phyloP scores from a whole-genome alignment of 768 basidiomycete species.

The Chiua virens region DNA sequence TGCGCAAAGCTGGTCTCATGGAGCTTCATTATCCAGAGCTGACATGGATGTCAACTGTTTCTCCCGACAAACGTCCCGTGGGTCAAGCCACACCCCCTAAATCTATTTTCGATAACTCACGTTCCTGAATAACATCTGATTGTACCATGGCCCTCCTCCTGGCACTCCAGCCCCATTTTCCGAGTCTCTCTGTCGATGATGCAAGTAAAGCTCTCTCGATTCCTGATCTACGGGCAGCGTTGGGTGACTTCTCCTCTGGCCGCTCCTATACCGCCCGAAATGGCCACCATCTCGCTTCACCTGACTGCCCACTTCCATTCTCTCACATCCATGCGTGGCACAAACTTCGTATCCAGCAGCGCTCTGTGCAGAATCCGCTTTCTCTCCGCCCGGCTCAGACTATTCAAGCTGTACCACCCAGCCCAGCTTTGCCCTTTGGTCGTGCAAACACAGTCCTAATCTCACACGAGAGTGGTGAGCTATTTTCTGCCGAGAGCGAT shows the following conservation, averaged over 20 bases:
- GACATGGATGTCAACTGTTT: no score
- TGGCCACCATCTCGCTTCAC: not conserved
- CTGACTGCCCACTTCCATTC: constrained; percentile 3
- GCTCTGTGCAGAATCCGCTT: not conserved
- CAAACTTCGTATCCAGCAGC: constrained; percentile 4
- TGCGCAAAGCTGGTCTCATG: not conserved
- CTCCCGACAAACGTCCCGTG: no score
- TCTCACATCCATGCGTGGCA: not conserved
- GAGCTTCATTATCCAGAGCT: not conserved
- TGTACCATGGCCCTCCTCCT: not conserved
- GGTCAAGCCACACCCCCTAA: not conserved
- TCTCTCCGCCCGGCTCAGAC: constrained; percentile 5
- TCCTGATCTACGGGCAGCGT: constrained; percentile 2
- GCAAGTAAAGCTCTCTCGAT: not conserved
- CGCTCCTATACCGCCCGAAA: not conserved
- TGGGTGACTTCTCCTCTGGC: constrained; percentile 1
- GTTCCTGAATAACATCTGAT: not conserved
- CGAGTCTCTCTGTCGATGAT: not conserved
- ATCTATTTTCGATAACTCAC: not conserved
- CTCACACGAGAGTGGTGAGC: constrained; percentile 5
- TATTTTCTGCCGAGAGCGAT: not conserved
- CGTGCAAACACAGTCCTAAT: constrained; percentile 5
- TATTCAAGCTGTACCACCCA: constrained; percentile 6
- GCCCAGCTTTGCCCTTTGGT: not conserved
- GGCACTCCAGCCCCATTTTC: not conserved